Conservation (phyloP, 2,329 filamentous ascomycete species). For the Colletotrichum sp. region DNA sequence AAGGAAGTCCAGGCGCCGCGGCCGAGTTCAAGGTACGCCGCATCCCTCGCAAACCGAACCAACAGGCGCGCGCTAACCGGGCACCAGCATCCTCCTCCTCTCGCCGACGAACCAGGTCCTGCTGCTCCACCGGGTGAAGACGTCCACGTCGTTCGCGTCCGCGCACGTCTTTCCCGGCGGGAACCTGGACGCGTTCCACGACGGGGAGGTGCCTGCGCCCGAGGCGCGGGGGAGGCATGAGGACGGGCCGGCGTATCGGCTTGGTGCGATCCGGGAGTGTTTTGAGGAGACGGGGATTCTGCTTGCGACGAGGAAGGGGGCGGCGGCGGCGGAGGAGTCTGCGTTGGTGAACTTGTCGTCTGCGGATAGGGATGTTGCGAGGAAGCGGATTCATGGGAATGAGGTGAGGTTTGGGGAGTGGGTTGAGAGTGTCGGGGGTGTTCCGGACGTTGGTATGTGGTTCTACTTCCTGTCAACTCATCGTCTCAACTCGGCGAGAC, state of each 20-base stretch:
- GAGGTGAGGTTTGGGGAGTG: slow-evolving; percentile 72
- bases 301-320: slow-evolving; percentile 57
- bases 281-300: slow-evolving; percentile 96
- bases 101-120: slow-evolving; percentile 88
- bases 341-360: slow-evolving; percentile 66
- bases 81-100: slow-evolving; percentile 70
- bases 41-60: neutral
- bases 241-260: slow-evolving; percentile 77
- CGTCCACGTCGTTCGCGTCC: slow-evolving; percentile 83
- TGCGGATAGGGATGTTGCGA: slow-evolving; percentile 66
- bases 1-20: slow-evolving; percentile 49
- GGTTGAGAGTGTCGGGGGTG: slow-evolving; percentile 58
- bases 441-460: slow-evolving; percentile 68
- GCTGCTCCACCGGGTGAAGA: slow-evolving; percentile 83
- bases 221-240: slow-evolving; percentile 64
- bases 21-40: slow-evolving; percentile 64
- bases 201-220: slow-evolving; percentile 60
- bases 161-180: slow-evolving; percentile 97
- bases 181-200: slow-evolving; percentile 78
- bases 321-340: slow-evolving; percentile 44
- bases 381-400: slow-evolving; percentile 72
- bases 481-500: too few relatives aligned
- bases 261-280: slow-evolving; percentile 86
- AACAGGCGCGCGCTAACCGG: slow-evolving; percentile 10
- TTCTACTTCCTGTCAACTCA: neutral